Conservation (phyloP, 140 eudicot genomes). For the Oenanthe javanica region DNA sequence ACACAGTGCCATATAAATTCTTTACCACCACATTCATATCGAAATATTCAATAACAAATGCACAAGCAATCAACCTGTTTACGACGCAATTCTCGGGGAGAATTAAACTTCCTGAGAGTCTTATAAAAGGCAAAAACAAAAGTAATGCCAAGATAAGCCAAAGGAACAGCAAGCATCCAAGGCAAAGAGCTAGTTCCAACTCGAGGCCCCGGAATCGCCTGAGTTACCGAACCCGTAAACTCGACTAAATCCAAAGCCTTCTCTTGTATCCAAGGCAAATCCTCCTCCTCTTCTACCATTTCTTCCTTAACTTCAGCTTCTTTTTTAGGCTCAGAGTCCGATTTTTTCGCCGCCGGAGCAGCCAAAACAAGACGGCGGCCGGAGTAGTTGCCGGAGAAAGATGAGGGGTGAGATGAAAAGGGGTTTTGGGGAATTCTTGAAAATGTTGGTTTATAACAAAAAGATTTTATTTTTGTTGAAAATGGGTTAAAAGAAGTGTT, state of each 20-base stretch:
- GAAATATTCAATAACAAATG: background rate
- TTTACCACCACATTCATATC: background rate
- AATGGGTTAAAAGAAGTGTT: background rate
- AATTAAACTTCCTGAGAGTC: conserved; percentile 62
- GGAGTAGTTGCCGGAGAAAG: background rate
- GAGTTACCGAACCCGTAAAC: conserved; percentile 84
- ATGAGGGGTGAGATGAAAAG: background rate
- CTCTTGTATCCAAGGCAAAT: conserved; percentile 93
- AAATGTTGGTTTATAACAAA: background rate
- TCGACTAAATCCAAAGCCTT: conserved; percentile 86
- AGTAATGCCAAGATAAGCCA: conserved; percentile 75
- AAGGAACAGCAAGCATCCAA: conserved; percentile 76
- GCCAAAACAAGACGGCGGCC: background rate
- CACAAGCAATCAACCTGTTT: conserved; percentile 38
- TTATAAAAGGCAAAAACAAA: conserved; percentile 61
- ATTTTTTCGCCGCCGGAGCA: background rate
- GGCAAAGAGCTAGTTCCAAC: conserved; percentile 71
- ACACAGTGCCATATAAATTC: background rate
- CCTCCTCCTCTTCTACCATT: conserved; percentile 66
- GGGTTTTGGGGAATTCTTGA: background rate
- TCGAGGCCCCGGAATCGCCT: conserved; percentile 96
- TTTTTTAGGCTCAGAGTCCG: conserved; percentile 10
- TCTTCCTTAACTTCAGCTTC: conserved; percentile 21
- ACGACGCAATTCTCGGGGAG: conserved; percentile 75
- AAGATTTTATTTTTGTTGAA: background rate